Percentiles rank a stretch among this genome's conserved stretches.
Evolutionary conservation across 2,329 filamentous ascomycete species (phyloP).

Genomic region (Lecanicillium sp.): DNA sequence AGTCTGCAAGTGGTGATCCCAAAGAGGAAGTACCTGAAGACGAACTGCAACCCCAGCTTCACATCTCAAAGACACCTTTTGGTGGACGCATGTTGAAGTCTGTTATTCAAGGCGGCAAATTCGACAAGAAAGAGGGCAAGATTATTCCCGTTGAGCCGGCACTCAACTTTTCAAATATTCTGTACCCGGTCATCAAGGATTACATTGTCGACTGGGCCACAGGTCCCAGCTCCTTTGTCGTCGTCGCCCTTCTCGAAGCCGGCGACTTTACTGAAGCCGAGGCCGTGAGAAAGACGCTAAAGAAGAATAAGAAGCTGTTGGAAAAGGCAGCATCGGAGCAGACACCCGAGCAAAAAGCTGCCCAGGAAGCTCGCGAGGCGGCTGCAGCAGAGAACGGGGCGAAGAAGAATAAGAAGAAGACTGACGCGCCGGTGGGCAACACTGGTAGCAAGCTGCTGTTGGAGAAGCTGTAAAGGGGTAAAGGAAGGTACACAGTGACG

Average conservation of each 20-base stretch:
- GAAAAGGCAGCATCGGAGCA: conserved; percentile 57
- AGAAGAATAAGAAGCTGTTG: conserved; percentile 63
- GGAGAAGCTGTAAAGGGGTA: conserved; percentile 38
- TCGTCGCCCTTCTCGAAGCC: conserved; percentile 73
- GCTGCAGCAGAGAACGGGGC: conserved; percentile 33
- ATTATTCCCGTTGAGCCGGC: conserved; percentile 66
- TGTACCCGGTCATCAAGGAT: conserved; percentile 76
- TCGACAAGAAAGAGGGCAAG: conserved; percentile 64
- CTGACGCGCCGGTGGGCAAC: conserved; percentile 45
- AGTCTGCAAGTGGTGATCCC: conserved; percentile 50
- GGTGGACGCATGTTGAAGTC: conserved; percentile 84
- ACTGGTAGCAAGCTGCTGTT: conserved; percentile 53
- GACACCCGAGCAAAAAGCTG: conserved; percentile 44
- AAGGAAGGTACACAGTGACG: conserved; percentile 1
- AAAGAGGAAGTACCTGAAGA: conserved; percentile 31
- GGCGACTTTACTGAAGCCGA: conserved; percentile 58
- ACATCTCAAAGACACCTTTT: conserved; percentile 52
- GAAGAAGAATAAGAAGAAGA: conserved; percentile 34
- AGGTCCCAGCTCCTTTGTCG: conserved; percentile 76
- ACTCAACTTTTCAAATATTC: conserved; percentile 67
- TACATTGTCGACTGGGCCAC: conserved; percentile 77
- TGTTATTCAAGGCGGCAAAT: conserved; percentile 81
- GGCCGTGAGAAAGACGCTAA: conserved; percentile 61
- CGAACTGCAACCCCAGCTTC: conserved; percentile 31
- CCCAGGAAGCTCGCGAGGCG: conserved; percentile 39